Evolutionary conservation across 1,139 yeast species (phyloP).

Genomic region (Magnusiomyces magnusii): DNA sequence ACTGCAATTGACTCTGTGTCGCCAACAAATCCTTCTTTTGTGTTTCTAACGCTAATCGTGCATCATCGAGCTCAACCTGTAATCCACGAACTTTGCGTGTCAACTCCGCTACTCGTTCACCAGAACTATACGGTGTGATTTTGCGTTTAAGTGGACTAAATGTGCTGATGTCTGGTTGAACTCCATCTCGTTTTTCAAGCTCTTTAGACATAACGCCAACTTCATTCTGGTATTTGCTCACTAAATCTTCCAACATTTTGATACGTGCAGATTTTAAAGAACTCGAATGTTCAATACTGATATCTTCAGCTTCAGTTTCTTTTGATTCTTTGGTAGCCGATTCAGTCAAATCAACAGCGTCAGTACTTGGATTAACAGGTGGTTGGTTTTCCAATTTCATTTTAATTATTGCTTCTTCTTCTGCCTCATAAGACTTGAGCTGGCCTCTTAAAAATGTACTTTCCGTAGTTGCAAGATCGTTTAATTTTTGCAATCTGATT

Average conservation of each 20-base stretch:
- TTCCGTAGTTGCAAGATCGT: conserved; percentile 51
- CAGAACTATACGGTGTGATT: conserved; percentile 20
- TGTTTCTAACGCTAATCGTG: conserved; percentile 21
- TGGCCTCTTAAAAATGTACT: conserved; percentile 51
- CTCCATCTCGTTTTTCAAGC: conserved; percentile 31
- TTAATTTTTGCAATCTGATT: conserved; percentile 47
- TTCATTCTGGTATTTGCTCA: conserved; percentile 53
- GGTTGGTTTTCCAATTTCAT: conserved; percentile 12
- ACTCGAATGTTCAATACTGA: conserved; percentile 5
- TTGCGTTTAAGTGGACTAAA: conserved; percentile 14
- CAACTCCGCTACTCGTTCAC: conserved; percentile 35
- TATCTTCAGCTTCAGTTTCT: not conserved
- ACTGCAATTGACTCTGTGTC: conserved; percentile 37
- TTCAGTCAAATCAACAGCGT: conserved; percentile 6
- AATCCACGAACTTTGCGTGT: conserved; percentile 27
- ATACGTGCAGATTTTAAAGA: conserved; percentile 29
- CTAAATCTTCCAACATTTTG: conserved; percentile 42
- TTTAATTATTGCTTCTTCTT: conserved; percentile 25
- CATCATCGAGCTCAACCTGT: conserved; percentile 26
- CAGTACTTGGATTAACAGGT: conserved; percentile 5
- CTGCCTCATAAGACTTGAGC: conserved; percentile 35
- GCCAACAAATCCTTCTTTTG: conserved; percentile 24
- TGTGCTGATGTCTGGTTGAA: conserved; percentile 5
- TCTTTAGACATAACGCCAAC: conserved; percentile 40
- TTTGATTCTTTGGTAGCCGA: not conserved